Percentiles rank a stretch among this genome's conserved stretches.
Evolutionary conservation across 352 stramenopile species (phyloP).

Genomic region (Phytophthora agathidicida): DNA sequence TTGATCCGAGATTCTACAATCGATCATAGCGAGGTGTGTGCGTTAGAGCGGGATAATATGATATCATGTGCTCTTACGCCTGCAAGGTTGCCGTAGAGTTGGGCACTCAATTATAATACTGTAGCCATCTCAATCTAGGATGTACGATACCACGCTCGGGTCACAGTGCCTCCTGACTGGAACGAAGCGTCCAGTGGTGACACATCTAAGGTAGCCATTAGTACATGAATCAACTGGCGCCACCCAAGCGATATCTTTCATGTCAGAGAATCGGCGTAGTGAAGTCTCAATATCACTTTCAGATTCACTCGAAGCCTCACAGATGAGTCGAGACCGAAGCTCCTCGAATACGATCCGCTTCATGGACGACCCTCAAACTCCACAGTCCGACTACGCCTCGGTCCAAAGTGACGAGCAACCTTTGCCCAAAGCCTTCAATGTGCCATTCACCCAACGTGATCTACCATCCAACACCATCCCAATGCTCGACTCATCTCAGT

Average conservation of each 20-base stretch:
- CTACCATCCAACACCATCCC: slow-evolving; percentile 11
- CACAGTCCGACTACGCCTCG: slow-evolving; percentile 9
- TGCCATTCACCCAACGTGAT: slow-evolving; percentile 3
- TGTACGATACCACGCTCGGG: no score
- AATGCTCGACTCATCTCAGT: slow-evolving; percentile 13
- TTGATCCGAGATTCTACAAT: no score
- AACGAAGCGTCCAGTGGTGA: not conserved
- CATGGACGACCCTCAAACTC: slow-evolving; percentile 8
- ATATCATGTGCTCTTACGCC: no score
- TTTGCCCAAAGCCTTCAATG: not conserved
- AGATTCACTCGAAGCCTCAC: not conserved
- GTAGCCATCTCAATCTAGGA: no score
- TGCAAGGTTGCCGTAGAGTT: no score
- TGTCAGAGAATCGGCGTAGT: not conserved
- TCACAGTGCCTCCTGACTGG: not conserved
- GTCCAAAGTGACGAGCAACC: slow-evolving; percentile 9
- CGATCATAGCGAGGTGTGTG: no score
- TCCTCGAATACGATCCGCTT: not conserved
- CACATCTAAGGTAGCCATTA: slow-evolving; percentile 1
- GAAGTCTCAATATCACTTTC: not conserved
- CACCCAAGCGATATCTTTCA: slow-evolving; percentile 4
- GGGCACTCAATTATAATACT: no score
- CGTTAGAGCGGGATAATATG: no score
- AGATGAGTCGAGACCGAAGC: not conserved
- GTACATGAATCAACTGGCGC: slow-evolving; percentile 4